phyloP scores from a whole-genome alignment of 176 grass and related monocot genomes.

The Phragmites australis region DNA sequence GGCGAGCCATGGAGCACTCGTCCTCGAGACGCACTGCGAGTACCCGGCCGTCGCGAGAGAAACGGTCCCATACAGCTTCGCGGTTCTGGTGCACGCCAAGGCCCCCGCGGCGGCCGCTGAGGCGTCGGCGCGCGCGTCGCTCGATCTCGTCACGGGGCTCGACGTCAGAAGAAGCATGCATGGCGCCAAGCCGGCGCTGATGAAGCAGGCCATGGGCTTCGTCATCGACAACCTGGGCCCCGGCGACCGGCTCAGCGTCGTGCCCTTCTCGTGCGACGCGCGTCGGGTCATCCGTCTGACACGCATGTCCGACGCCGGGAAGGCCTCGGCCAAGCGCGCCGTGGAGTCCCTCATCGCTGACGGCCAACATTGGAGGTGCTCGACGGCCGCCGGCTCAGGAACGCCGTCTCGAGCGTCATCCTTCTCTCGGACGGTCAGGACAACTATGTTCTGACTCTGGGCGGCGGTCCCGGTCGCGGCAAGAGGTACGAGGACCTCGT shows the following conservation, averaged over 20 bases:
- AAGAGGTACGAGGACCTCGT: constrained; percentile 33
- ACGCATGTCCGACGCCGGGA: constrained; percentile 40
- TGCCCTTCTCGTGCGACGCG: constrained; percentile 41
- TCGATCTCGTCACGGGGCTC: constrained; percentile 44
- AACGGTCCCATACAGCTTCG: constrained; percentile 11
- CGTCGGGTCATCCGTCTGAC: constrained; percentile 34
- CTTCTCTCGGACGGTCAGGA: constrained; percentile 63
- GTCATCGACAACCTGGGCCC: constrained; percentile 50
- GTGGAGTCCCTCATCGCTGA: constrained; percentile 28
- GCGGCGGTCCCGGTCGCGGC: neutral
- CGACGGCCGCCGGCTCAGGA: constrained; percentile 41
- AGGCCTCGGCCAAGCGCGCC: constrained; percentile 17
- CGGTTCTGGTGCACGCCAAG: constrained; percentile 38
- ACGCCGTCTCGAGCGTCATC: constrained; percentile 54
- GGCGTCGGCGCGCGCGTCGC: constrained; percentile 17
- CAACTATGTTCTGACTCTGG: constrained; percentile 12
- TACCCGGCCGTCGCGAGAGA: constrained; percentile 32
- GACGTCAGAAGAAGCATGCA: constrained; percentile 50
- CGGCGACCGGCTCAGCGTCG: constrained; percentile 39
- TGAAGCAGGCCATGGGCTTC: constrained; percentile 48
- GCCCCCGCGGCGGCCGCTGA: neutral
- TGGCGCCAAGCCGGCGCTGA: constrained; percentile 26
- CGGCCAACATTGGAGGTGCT: constrained; percentile 47
- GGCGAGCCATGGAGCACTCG: constrained; percentile 1
- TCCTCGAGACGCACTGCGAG: constrained; percentile 36